Base-by-base conservation (phyloP, 2,329 filamentous ascomycete genomes). In the Chaetomium globosum region DNA sequence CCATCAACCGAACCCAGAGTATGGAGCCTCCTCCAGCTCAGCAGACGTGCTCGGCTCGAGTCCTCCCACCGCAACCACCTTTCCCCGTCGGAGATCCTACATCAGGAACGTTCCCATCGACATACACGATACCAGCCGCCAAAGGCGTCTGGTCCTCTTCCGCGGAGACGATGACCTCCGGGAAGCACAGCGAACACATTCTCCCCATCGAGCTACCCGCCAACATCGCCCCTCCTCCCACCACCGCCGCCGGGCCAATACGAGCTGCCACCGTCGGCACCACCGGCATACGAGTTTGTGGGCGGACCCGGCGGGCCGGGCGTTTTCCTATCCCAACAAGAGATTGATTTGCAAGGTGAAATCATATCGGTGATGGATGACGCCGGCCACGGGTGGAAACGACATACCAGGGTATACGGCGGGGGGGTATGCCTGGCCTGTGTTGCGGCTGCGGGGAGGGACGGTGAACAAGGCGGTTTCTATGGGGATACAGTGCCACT, bases 351-450 rank as follows among this genome's bases (percentile, higher is more conserved):
- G 4, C 77, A 81, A 55, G 83, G 82, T 31, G 82, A 85, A 70
- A 81, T 83, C 63, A 77, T 85, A 49, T 81, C 80, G 9, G 76
- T 80, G 13, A 74, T 81, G 63, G 80, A 85, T 70, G 77, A 77
- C 64, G 75, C 78, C 13, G 83, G 82, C 4, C 77, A 79, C 21
- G 80, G 80, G 51, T 87, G 84, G 85, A 82, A 79, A 70, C 80
- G 83, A 46, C 85, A 87, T 72, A 87, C 84, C 19, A 80, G 83
- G 30, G 84, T 87, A 30, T 87, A 86, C 68, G 84, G 84, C 31
- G 84, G 84, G 65, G 83, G 84, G 6, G 80, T 83, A 2, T 87
- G 85, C 67, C 77, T 85, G 48, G 83, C 84, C 1, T 87, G 85
- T 68, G 76, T 81, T 48, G 82, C 81, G 9, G 79, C 81, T 10